Conservation (phyloP, 108 stramenopile genomes). For the Skeletonema potamos region DNA sequence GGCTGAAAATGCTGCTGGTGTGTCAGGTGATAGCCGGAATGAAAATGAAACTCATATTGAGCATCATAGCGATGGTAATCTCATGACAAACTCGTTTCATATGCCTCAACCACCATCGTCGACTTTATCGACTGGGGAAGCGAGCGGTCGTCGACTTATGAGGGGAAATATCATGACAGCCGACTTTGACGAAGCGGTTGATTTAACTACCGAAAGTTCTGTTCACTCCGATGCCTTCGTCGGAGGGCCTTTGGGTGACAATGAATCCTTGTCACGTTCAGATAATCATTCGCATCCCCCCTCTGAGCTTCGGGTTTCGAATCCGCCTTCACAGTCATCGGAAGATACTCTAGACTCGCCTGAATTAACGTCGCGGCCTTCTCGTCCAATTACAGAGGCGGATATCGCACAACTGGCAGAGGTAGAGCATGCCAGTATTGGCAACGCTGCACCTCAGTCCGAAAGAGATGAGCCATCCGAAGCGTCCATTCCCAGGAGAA, state of each 20-base stretch:
- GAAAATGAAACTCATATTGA: neutral
- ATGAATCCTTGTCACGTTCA: slow-evolving; percentile 1
- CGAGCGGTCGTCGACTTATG: neutral
- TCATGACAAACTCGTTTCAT: neutral
- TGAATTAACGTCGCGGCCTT: neutral
- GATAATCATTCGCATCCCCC: neutral
- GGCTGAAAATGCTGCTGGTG: slow-evolving; percentile 11
- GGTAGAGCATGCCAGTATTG: slow-evolving; percentile 70
- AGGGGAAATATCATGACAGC: neutral
- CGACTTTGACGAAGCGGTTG: neutral
- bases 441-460: slow-evolving; percentile 67
- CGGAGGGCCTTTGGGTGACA: neutral
- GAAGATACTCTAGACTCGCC: neutral
- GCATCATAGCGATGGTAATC: neutral
- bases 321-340: neutral
- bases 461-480: slow-evolving; percentile 56
- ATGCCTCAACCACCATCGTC: neutral
- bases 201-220: neutral
- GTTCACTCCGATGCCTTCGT: neutral
- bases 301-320: neutral
- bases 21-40: neutral
- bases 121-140: neutral
- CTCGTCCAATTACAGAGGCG: slow-evolving; percentile 48
- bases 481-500: slow-evolving; percentile 49
- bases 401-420: slow-evolving; percentile 74